Evolutionary conservation across 495 filamentous ascomycete genomes (phyloP), one percentile per base, ranked within the genome.

Genomic region (Saxophila tyrrhenica): DNA sequence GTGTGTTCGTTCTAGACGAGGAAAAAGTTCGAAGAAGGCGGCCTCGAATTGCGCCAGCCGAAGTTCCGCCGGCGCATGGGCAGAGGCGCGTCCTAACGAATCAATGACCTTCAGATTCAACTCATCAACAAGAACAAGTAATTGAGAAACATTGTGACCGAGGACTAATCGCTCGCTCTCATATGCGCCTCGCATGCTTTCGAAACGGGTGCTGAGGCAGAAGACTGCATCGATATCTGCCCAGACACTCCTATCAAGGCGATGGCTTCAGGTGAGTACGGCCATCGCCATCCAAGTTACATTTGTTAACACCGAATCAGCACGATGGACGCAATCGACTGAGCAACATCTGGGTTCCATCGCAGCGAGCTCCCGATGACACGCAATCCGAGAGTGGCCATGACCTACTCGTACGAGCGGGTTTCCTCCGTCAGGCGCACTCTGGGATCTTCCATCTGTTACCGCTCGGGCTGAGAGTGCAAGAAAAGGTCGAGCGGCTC

Each of bases 401-500:
- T 69, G 74, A 82, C 9, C 78, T 86, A 32, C 74, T 97, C 35
- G 69, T 92, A 15, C 75, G 84, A 52, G 85, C 82, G 35, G 89
- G 90, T 0, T 94, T 86, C 59, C 65, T 95, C 23, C 84, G 87
- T 52, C 88, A 90, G 81, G 84, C 87, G 39, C 81, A 94, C 59
- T 78, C 91, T 2, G 94, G 92, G 3, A 78, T 98, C 32, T 97
- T 96, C 66, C 94, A 98, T 67, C 76, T 95, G 62, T 74, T 98
- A 9, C 92, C 92, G 1, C 73, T 98, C n/a, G 92, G 92, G 2
- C 74, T 87, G 35, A 75, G 87, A 25, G 87, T 97, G 0, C 89
- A 95, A 63, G 81, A 88, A 46, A 98, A 97, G 65, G 66, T 97
- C 24, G 88, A 96, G 61, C 66, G 66, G 3, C 71, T 96, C 2